Evolutionary conservation across 768 basidiomycete genomes (phyloP).

Genomic region (Clavulina sp.): DNA sequence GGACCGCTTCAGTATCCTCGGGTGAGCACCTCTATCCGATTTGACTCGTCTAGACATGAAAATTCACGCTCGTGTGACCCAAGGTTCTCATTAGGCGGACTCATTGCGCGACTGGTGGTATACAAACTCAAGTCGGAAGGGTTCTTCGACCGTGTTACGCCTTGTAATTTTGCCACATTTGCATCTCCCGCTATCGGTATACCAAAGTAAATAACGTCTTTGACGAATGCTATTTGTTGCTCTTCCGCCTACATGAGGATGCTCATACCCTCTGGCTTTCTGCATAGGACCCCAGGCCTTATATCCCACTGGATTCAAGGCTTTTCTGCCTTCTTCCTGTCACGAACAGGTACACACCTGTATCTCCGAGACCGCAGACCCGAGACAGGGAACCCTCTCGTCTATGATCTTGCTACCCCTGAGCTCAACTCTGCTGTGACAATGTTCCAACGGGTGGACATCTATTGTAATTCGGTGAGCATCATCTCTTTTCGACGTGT

Average conservation of each 20-base stretch:
- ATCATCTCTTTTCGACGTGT: neutral
- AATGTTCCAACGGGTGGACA: neutral
- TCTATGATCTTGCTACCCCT: neutral
- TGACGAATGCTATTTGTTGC: too few species aligned
- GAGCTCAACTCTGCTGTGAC: neutral
- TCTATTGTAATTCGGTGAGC: neutral
- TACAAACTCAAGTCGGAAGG: neutral
- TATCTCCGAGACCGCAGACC: neutral
- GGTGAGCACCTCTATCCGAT: neutral
- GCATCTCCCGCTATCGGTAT: slow-evolving; percentile 1
- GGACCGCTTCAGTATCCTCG: neutral
- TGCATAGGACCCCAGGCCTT: neutral
- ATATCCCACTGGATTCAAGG: neutral
- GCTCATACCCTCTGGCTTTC: neutral
- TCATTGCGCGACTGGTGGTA: neutral
- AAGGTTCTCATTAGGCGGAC: slow-evolving; percentile 1
- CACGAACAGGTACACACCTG: neutral
- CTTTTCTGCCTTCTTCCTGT: neutral
- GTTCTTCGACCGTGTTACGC: neutral
- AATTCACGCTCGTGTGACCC: neutral
- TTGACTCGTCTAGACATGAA: neutral
- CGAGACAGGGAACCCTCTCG: neutral
- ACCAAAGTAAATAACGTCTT: neutral
- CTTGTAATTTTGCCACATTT: slow-evolving; percentile 1
- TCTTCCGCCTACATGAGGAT: neutral